phyloP scores from a whole-genome alignment of 257 asterid species.

The Datura wrightii region DNA sequence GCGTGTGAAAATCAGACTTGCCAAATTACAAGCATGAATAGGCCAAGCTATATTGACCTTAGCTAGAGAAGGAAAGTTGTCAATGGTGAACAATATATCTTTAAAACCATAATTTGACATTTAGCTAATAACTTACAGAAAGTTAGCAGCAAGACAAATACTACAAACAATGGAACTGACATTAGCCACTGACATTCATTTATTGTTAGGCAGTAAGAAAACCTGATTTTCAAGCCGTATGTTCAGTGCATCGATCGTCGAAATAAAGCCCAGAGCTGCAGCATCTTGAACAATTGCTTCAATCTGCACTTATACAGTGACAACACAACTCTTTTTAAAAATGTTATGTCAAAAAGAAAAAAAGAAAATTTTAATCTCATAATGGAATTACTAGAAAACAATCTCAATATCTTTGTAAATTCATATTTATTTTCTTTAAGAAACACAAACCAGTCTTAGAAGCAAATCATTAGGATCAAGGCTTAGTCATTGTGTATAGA shows the following conservation, averaged over 20 bases:
- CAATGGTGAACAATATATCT: neutral
- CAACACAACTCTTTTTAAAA: neutral
- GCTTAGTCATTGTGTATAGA: neutral
- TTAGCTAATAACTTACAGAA: neutral
- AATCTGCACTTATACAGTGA: constrained; percentile 49
- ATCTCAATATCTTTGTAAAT: neutral
- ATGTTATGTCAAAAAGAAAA: neutral
- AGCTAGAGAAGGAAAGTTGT: neutral
- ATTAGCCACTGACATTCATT: neutral
- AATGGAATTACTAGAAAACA: neutral
- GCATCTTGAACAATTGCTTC: constrained; percentile 84
- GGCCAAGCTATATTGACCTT: neutral
- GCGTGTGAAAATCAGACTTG: neutral
- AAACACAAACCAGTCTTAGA: neutral
- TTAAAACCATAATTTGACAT: neutral
- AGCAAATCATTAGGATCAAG: neutral
- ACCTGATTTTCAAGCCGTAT: constrained; percentile 77
- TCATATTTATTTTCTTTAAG: neutral
- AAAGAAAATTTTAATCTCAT: no score
- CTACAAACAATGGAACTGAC: neutral
- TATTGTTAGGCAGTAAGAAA: constrained; percentile 25
- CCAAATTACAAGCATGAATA: neutral
- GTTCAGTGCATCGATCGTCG: constrained; percentile 65
- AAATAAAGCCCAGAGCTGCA: constrained; percentile 76
- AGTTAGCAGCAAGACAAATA: neutral